Evolutionary conservation across 768 basidiomycete genomes (phyloP), one percentile per base, ranked within the genome.

Genomic region (Lentinula boryana): DNA sequence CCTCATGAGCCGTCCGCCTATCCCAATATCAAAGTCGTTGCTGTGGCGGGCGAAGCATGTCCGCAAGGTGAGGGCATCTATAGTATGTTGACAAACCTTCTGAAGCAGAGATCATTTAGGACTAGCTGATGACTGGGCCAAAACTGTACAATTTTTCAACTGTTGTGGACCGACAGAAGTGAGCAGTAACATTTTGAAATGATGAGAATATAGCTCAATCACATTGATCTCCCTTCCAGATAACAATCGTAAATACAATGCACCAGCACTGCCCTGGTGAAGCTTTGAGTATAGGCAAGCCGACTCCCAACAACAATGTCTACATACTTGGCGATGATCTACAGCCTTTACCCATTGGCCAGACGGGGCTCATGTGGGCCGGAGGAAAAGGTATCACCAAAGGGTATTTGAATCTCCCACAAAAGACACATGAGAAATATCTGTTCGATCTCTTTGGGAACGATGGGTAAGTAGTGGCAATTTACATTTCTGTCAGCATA

Each of bases 101-200:
- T 15, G 0, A 15, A 40, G 12, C n/a, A 58, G 2, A 23, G 13
- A 9, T 4, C 6, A 2, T 12, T 23, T 64, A 74, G 72, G 68
- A 1, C 68, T 78, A 21, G 76, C 77, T 1, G 77, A 84, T 66
- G 70, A 71, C 3, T 84, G 83, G 83, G 76, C 76, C 0, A 60
- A 70, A 49, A 68, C 70, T 23, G 72, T 70, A 3, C 72, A 75
- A 48, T 84, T 82, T 66, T 81, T 75, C 67, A 83, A 82, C 64
- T 75, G 75, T 60, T 84, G 83, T 64, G 84, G 84, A 6, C 84
- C 83, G 18, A 85, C 84, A 7, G 84, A 84, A 67, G 80, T 80
- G 57, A 64, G 63, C 58, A 43, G 49, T 27, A 23, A 8, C 21
- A 53, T 52, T 27, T 38, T 15, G 23, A 16, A 36, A 7, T 5